Conservation (phyloP, 2,329 filamentous ascomycete species). For the Helminthosporium solani region DNA sequence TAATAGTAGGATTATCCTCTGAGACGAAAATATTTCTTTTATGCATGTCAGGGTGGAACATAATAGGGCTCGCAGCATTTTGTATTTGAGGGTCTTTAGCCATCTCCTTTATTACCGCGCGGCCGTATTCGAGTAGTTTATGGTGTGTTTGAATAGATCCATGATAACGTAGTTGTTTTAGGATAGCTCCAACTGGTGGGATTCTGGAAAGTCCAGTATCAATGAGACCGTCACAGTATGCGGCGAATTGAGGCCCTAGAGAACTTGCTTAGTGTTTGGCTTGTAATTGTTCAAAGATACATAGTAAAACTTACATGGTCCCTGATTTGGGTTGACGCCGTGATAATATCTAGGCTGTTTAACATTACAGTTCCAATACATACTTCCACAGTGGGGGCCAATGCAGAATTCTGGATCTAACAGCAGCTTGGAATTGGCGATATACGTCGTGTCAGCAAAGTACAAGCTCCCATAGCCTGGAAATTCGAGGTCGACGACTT, state of each 20-base stretch:
- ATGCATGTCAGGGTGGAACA: constrained; percentile 46
- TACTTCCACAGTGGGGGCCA: constrained; percentile 31
- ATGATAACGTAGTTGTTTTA: constrained; percentile 34
- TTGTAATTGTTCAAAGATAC: neutral
- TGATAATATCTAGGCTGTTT: constrained; percentile 39
- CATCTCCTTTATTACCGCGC: constrained; percentile 33
- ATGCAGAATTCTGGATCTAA: constrained; percentile 29
- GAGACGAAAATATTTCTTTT: constrained; percentile 48
- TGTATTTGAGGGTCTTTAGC: constrained; percentile 26
- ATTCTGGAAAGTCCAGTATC: constrained; percentile 43
- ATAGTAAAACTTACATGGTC: constrained; percentile 40
- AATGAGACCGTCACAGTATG: constrained; percentile 42
- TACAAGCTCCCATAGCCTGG: constrained; percentile 45
- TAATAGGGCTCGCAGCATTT: constrained; percentile 28
- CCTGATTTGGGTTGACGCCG: constrained; percentile 35
- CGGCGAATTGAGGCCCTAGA: constrained; percentile 38
- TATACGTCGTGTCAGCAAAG: constrained; percentile 24
- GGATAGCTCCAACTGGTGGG: constrained; percentile 21
- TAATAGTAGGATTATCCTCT: constrained; percentile 38
- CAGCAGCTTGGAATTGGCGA: constrained; percentile 10
- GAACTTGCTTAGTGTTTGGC: constrained; percentile 11
- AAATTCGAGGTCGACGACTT: constrained; percentile 38
- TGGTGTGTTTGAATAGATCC: constrained; percentile 39
- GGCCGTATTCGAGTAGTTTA: constrained; percentile 32
- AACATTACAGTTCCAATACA: constrained; percentile 34